Evolutionary conservation across 768 basidiomycete species (phyloP).

Genomic region (Leccinellum luteum): DNA sequence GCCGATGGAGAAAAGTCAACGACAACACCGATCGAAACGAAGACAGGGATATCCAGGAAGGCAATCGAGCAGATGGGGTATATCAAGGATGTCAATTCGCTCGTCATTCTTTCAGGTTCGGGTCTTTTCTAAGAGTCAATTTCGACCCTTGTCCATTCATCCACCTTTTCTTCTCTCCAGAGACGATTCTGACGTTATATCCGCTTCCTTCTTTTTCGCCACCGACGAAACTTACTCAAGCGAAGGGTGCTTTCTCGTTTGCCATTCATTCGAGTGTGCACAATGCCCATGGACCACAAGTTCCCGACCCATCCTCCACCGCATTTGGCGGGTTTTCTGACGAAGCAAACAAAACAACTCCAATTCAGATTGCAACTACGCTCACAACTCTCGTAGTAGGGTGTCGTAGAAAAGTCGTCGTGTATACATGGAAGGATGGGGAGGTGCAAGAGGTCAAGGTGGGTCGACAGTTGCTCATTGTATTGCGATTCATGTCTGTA

Average conservation of each 20-base stretch:
- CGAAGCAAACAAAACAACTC: slow-evolving; percentile 15
- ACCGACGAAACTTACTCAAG: slow-evolving; percentile 68
- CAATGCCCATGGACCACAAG: slow-evolving; percentile 33
- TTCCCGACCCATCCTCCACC: slow-evolving; percentile 9
- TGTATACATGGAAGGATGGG: slow-evolving; percentile 87
- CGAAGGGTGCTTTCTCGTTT: slow-evolving; percentile 83
- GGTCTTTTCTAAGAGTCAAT: slow-evolving; percentile 12
- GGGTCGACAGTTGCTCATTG: slow-evolving; percentile 15
- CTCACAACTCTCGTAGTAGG: slow-evolving; percentile 83
- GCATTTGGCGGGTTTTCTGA: slow-evolving; percentile 7
- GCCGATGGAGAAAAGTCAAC: slow-evolving; percentile 2
- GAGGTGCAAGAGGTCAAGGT: slow-evolving; percentile 74
- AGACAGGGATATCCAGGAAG: slow-evolving; percentile 60
- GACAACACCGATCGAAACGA: slow-evolving; percentile 54
- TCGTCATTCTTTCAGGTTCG: slow-evolving; percentile 81
- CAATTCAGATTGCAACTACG: slow-evolving; percentile 55
- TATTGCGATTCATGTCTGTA: neutral
- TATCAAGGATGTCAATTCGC: slow-evolving; percentile 80
- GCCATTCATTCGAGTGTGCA: slow-evolving; percentile 64
- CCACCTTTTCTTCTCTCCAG: slow-evolving; percentile 37
- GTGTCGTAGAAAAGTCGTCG: slow-evolving; percentile 77
- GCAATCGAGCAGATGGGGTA: slow-evolving; percentile 88
- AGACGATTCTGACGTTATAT: slow-evolving; percentile 69
- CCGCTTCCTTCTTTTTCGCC: slow-evolving; percentile 72
- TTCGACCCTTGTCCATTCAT: neutral